Evolutionary conservation across 1,284 basidiomycete genomes (phyloP).

Genomic region (Singerocomus rubriflavus): DNA sequence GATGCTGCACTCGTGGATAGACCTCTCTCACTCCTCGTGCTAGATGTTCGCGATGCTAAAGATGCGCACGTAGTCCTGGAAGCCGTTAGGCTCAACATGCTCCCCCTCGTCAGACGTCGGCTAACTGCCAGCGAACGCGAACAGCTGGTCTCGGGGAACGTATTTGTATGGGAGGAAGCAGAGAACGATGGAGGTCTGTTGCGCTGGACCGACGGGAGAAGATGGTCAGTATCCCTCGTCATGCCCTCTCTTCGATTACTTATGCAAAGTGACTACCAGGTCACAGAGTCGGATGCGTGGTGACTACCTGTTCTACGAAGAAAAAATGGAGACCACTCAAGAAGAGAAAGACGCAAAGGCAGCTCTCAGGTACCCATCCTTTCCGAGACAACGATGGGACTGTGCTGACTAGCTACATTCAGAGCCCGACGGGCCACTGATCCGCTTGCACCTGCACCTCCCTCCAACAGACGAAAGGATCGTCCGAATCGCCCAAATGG

Average conservation of each 20-base stretch:
- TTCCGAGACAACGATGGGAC: constrained; percentile 3
- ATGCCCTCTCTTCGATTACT: background rate
- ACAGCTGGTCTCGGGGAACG: constrained; percentile 63
- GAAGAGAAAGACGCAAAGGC: constrained; percentile 74
- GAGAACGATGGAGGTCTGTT: constrained; percentile 73
- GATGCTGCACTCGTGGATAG: background rate
- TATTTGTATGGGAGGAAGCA: constrained; percentile 82
- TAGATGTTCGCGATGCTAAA: constrained; percentile 70
- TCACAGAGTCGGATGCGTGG: constrained; percentile 80
- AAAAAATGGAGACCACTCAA: constrained; percentile 72
- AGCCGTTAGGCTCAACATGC: constrained; percentile 64
- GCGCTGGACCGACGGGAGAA: constrained; percentile 73
- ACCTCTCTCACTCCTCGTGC: constrained; percentile 12
- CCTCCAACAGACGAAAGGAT: constrained; percentile 63
- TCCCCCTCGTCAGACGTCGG: constrained; percentile 68
- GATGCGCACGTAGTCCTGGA: constrained; percentile 70
- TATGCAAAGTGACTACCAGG: constrained; percentile 40
- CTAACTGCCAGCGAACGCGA: constrained; percentile 66
- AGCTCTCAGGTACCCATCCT: constrained; percentile 52
- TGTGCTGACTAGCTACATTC: constrained; percentile 12
- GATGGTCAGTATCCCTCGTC: constrained; percentile 48
- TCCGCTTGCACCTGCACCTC: constrained; percentile 51
- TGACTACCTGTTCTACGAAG: constrained; percentile 76
- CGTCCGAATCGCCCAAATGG: constrained; percentile 71
- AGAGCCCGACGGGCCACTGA: constrained; percentile 63